These are phyloP conservation scores for Gamsiella multidivaricata DNA, from an alignment of 192 early-diverging fungal species.

Conservation along the genomic window DNA sequence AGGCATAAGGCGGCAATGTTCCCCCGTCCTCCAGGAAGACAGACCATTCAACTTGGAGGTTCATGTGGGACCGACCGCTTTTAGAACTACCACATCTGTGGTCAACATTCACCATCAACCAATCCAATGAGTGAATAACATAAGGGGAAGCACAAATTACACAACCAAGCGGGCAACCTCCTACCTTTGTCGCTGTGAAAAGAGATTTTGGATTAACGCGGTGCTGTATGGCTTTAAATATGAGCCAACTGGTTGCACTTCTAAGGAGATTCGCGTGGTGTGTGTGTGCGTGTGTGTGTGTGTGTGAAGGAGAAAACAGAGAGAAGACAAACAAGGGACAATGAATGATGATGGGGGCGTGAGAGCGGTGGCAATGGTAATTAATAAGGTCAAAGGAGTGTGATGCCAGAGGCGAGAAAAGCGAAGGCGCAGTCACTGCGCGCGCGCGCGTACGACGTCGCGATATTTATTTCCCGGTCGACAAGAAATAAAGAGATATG, in stretches of 20 bases:
- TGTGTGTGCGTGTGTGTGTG: too few species aligned
- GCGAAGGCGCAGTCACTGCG: too few species aligned
- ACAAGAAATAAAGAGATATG: too few species aligned
- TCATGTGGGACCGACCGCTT: slow-evolving; percentile 25
- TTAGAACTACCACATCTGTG: slow-evolving; percentile 29
- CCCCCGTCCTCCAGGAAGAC: slow-evolving; percentile 29
- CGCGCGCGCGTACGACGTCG: too few species aligned
- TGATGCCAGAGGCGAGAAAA: too few species aligned
- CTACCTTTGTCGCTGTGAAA: slow-evolving; percentile 3
- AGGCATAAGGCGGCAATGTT: slow-evolving; percentile 32
- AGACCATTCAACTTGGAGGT: slow-evolving; percentile 36
- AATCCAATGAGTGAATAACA: slow-evolving; percentile 20
- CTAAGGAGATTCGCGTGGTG: too few species aligned
- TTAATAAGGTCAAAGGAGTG: too few species aligned
- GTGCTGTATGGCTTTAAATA: background rate
- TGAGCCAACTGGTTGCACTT: background rate
- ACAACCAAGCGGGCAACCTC: slow-evolving; percentile 4
- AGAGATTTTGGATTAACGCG: background rate
- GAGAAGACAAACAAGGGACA: too few species aligned
- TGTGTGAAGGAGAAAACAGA: too few species aligned
- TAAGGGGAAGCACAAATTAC: slow-evolving; percentile 1
- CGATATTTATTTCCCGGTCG: too few species aligned
- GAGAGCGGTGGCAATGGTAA: too few species aligned
- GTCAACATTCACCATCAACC: slow-evolving; percentile 22
- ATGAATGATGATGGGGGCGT: too few species aligned